phyloP scores from a whole-genome alignment of 2,329 filamentous ascomycete species.

The Claviceps capensis region DNA sequence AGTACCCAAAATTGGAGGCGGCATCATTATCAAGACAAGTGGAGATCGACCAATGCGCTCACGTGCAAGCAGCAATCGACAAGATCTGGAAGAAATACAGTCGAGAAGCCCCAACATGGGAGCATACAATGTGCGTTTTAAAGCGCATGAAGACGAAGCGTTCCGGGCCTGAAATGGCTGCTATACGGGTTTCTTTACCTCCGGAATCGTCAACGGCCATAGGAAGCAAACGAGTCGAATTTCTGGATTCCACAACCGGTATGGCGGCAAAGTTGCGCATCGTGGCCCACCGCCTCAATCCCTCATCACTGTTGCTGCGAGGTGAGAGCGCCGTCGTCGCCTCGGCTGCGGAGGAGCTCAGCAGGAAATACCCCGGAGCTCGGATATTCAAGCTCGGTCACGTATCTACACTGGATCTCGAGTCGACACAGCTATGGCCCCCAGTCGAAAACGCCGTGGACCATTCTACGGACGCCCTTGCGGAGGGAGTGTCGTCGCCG shows the following conservation, averaged over 20 bases:
- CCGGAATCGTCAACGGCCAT: slow-evolving; percentile 21
- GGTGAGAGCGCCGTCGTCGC: slow-evolving; percentile 18
- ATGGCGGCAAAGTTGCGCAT: slow-evolving; percentile 19
- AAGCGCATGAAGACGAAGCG: slow-evolving; percentile 21
- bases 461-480: neutral
- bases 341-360: slow-evolving; percentile 21
- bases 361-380: slow-evolving; percentile 16
- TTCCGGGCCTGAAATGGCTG: slow-evolving; percentile 20
- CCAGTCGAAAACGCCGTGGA: slow-evolving; percentile 16
- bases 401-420: slow-evolving; percentile 20
- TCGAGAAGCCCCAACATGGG: slow-evolving; percentile 24
- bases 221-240: slow-evolving; percentile 19
- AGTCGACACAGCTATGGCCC: slow-evolving; percentile 23
- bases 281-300: slow-evolving; percentile 17
- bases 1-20: slow-evolving; percentile 15
- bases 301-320: slow-evolving; percentile 20
- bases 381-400: slow-evolving; percentile 24
- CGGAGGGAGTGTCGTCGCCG: slow-evolving; percentile 12
- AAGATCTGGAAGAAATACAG: slow-evolving; percentile 17
- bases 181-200: slow-evolving; percentile 23
- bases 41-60: slow-evolving; percentile 12
- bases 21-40: slow-evolving; percentile 10
- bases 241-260: slow-evolving; percentile 21
- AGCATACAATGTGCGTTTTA: slow-evolving; percentile 23
- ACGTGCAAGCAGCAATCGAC: slow-evolving; percentile 24